Evolutionary conservation across 192 early-diverging fungal genomes (phyloP).

Genomic region (Chytriomyces sp.): DNA sequence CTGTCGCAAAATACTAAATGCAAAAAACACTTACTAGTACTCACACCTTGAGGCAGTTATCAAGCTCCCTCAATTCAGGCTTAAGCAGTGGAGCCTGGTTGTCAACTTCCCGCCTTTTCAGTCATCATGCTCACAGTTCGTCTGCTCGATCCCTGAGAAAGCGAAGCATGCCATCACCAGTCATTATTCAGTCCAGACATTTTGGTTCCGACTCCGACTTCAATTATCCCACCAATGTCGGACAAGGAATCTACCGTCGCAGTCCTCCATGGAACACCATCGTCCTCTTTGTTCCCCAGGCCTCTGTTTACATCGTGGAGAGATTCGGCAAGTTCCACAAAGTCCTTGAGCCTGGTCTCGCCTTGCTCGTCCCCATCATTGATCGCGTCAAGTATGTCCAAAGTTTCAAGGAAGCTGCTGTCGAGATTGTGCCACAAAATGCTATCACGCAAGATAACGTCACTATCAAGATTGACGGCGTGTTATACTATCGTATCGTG

Average conservation of each 20-base stretch:
- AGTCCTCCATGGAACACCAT: slow-evolving; percentile 34
- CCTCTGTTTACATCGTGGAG: slow-evolving; percentile 90
- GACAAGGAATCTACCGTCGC: slow-evolving; percentile 2
- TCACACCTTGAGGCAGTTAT: too few species aligned
- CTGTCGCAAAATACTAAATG: too few species aligned
- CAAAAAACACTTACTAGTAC: too few species aligned
- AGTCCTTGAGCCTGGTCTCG: slow-evolving; percentile 78
- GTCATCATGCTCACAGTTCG: too few species aligned
- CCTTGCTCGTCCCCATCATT: slow-evolving; percentile 77
- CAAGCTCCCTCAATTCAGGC: too few species aligned
- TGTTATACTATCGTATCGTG: slow-evolving; percentile 81
- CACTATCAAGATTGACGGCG: slow-evolving; percentile 85
- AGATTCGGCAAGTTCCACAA: slow-evolving; percentile 68
- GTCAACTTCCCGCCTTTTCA: too few species aligned
- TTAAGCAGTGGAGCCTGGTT: too few species aligned
- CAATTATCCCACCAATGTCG: background rate
- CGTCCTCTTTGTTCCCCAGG: slow-evolving; percentile 89
- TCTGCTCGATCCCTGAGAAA: too few species aligned
- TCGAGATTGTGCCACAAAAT: slow-evolving; percentile 79
- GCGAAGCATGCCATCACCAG: too few species aligned
- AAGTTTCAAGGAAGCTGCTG: slow-evolving; percentile 80
- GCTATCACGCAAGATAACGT: slow-evolving; percentile 73
- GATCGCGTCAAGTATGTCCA: slow-evolving; percentile 84
- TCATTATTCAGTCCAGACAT: too few species aligned
- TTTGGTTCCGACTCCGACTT: too few species aligned